phyloP scores from a whole-genome alignment of 306 rosid species.

The Prunus mume region DNA sequence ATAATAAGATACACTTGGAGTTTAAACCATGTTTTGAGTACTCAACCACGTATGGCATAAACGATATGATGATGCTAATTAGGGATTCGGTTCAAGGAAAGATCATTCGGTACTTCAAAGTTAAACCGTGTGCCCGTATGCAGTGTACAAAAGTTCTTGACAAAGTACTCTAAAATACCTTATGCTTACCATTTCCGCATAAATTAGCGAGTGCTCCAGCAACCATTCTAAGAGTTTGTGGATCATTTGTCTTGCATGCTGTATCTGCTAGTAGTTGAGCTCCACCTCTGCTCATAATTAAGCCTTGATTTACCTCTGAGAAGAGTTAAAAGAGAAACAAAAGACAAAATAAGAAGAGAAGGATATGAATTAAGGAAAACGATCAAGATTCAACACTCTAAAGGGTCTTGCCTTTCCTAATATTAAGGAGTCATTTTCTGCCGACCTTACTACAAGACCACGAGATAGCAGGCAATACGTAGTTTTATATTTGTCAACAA shows the following conservation, averaged over 20 bases:
- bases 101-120: not conserved
- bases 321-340: conserved; percentile 15
- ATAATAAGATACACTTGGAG: not conserved
- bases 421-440: not conserved
- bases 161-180: not conserved
- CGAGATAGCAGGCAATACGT: not conserved
- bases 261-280: conserved; percentile 48
- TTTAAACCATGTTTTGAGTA: not conserved
- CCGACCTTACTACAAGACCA: not conserved
- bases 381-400: not conserved
- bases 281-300: conserved; percentile 64
- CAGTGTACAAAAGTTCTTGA: not conserved
- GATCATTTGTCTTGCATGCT: conserved; percentile 51
- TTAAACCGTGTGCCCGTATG: not conserved
- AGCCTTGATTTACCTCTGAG: conserved; percentile 55
- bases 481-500: not conserved
- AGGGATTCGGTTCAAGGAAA: not conserved
- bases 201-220: conserved; percentile 80
- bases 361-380: not conserved
- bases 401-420: not conserved
- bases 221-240: conserved; percentile 68
- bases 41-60: not conserved
- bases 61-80: not conserved
- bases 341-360: not conserved
- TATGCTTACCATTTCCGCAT: conserved; percentile 65